Base-by-base conservation (phyloP, 495 filamentous ascomycete species). In the Polyplosphaeria fusca region DNA sequence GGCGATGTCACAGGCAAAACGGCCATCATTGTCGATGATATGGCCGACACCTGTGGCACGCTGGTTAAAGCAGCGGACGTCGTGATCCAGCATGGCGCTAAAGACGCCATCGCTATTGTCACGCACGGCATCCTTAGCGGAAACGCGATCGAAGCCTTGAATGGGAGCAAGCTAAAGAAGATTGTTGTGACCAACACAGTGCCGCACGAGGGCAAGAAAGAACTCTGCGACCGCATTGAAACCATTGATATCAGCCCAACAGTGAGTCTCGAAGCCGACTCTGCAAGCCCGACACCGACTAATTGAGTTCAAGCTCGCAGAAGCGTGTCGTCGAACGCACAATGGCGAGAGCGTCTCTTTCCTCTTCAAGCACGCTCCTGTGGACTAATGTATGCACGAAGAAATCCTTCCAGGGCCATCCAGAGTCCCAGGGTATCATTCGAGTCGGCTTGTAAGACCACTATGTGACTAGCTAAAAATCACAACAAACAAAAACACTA, bases 181-280 rank as follows among this genome's bases (percentile, higher is more conserved):
- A 71, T 98, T 5, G 90, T 97, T 13, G 92, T 96, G 47, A 97
- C 94, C 26, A 98, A 98, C 73, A 98, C 91, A n/a, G 89, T 97
- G 24, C 92, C 92, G 35, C 82, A 95, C 52, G 79, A 79, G 47
- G 87, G 87, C 66, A 96, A 94, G 79, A 84, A 86, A 67, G 82
- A 83, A 68, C 60, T 65, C 25, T 97, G 93, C 68, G 77, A 81
- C 57, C 87, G 85, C 72, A 77, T 98, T 37, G 79, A 87, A 64
- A 91, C 90, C 24, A 96, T 98, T 67, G 92, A 98, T 73, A 87
- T 98, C 61, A 88, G 86, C 70, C 88, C 91, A 35, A 97, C 93
- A 20, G 78, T 88, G 60, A 79, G 82, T 52, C 22, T 7, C 18
- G 59, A 41, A 16, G 23, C 27, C 22, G 19, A 18, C 39, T 23